A percentile compares a stretch with the other conserved stretches of the same genome.
These are phyloP conservation scores for Aeminium ludgeri DNA, from an alignment of 495 filamentous ascomycete species.

Conservation along the genomic window DNA sequence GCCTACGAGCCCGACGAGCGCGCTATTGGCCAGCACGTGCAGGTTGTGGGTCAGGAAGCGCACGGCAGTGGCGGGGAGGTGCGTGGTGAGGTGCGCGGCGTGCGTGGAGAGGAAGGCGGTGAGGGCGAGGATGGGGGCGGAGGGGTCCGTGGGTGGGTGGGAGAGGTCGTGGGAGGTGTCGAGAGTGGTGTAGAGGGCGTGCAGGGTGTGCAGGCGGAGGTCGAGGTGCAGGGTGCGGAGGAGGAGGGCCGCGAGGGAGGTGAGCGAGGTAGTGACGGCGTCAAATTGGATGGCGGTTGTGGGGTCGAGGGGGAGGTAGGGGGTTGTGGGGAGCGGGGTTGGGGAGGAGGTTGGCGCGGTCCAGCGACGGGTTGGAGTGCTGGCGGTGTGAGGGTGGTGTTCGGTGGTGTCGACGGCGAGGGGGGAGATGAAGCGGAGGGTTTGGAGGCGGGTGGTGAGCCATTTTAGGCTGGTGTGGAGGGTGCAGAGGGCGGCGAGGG, in stretches of 20 bases:
- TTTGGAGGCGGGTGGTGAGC: slow-evolving; percentile 62
- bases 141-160: slow-evolving; percentile 60
- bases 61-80: slow-evolving; percentile 43
- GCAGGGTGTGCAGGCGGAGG: slow-evolving; percentile 63
- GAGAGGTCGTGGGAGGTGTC: slow-evolving; percentile 44
- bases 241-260: slow-evolving; percentile 54
- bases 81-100: slow-evolving; percentile 58
- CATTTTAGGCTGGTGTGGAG: slow-evolving; percentile 97
- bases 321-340: slow-evolving; percentile 41
- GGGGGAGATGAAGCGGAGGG: slow-evolving; percentile 55
- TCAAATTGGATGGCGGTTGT: slow-evolving; percentile 82
- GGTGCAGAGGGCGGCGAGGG: slow-evolving; percentile 64
- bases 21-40: slow-evolving; percentile 49
- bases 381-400: slow-evolving; percentile 5
- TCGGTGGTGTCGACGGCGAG: slow-evolving; percentile 25
- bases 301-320: slow-evolving; percentile 77
- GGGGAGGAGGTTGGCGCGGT: slow-evolving; percentile 47
- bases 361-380: slow-evolving; percentile 47
- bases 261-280: slow-evolving; percentile 60
- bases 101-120: slow-evolving; percentile 68
- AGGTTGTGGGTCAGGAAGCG: slow-evolving; percentile 59
- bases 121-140: slow-evolving; percentile 56
- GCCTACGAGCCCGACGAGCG: slow-evolving; percentile 45
- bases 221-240: slow-evolving; percentile 78
- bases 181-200: slow-evolving; percentile 25